Evolutionary conservation across 768 basidiomycete genomes (phyloP).

Genomic region (Lyophyllum decastes): DNA sequence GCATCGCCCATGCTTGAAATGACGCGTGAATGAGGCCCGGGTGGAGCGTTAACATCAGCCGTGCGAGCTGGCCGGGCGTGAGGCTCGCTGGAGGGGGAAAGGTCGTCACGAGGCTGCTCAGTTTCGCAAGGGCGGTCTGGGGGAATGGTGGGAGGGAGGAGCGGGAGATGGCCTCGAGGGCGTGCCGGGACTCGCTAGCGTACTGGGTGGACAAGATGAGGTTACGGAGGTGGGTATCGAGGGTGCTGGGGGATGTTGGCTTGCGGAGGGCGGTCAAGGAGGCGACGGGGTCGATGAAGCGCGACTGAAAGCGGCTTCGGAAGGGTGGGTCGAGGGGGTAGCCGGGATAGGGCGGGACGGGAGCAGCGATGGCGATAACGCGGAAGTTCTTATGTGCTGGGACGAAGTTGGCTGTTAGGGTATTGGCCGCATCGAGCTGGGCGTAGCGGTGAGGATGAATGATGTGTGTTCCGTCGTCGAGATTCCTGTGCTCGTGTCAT

Average conservation of each 20-base stretch:
- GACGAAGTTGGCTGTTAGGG: constrained; percentile 49
- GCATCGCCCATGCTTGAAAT: constrained; percentile 63
- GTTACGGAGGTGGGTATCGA: constrained; percentile 50
- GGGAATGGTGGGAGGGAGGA: constrained; percentile 62
- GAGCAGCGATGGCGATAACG: constrained; percentile 69
- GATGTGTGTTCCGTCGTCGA: constrained; percentile 72
- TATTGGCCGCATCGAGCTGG: constrained; percentile 40
- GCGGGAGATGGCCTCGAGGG: constrained; percentile 54
- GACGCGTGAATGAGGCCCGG: constrained; percentile 56
- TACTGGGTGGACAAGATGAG: constrained; percentile 64
- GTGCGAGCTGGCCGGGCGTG: constrained; percentile 49
- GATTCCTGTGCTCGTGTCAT: constrained; percentile 41
- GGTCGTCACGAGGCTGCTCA: constrained; percentile 39
- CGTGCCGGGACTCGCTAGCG: constrained; percentile 57
- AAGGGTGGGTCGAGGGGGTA: constrained; percentile 70
- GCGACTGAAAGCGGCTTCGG: constrained; percentile 67
- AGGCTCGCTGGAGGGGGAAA: constrained; percentile 51
- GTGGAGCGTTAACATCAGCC: constrained; percentile 59
- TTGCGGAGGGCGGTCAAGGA: constrained; percentile 41
- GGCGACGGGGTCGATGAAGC: constrained; percentile 64
- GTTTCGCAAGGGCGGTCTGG: constrained; percentile 60
- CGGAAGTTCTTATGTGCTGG: constrained; percentile 70
- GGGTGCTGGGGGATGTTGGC: constrained; percentile 14
- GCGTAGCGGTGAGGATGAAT: constrained; percentile 62
- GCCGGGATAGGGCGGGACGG: constrained; percentile 68